Evolutionary conservation across 805 yeast species (phyloP), one percentile per base, ranked within the genome.

Genomic region (Saccharomyces paradoxus): DNA sequence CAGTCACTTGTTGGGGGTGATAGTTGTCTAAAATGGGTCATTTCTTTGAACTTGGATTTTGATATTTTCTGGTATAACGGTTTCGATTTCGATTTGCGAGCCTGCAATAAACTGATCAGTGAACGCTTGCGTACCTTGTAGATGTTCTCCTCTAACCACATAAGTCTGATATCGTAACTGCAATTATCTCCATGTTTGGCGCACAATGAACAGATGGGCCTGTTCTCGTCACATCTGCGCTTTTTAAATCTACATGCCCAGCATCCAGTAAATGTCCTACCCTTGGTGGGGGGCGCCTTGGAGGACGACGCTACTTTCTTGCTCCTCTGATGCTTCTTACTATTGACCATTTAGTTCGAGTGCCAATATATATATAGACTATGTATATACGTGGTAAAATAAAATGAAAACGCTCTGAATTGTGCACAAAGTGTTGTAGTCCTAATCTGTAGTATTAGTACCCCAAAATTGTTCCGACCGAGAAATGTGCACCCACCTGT

Each of bases 171-270:
- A 50, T 69, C 71, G 57, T 63, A 69, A 17, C 68, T 63, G 48
- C 71, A 69, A 13, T 50, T 51, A 37, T 61, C 61, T 8, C 60
- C 59, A 51, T 66, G 66, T 41, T 56, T 61, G 12, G 55, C 48
- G 47, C 72, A 69, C 17, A 62, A 46, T 1, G 69, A 58, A 48
- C 71, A 69, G n/a, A 55, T 41, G 1, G 71, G 71, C 54, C 59
- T 66, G 4, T 46, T 41, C 50, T 64, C 64, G 53, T 69, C 70
- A 56, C 72, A 69, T 50, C 65, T 63, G 21, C 68, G 59, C 50
- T 69, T 69, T 53, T 68, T 68, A 24, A 65, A 61, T 46, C 71
- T 55, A 48, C 72, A 69, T 5, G 69, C 67, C 72, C 72, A 69
- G 53, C 72, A 69, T 5, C 71, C 71, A 6, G 68, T 67, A 27